Evolutionary conservation across 768 basidiomycete genomes (phyloP), one percentile per base, ranked within the genome.

Genomic region (Suillus americanus): DNA sequence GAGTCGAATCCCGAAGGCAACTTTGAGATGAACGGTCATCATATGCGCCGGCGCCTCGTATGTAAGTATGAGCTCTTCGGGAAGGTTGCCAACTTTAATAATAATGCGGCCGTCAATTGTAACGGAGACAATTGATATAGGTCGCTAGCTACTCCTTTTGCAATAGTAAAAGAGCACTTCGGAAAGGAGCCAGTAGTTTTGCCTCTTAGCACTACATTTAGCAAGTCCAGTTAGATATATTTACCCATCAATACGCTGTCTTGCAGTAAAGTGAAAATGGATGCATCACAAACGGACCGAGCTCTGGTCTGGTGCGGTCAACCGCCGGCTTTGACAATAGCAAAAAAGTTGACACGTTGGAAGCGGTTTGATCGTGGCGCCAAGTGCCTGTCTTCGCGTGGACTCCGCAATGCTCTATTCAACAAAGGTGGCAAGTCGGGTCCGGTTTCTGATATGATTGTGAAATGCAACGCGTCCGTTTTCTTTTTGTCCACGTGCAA

Each of bases 61-160:
- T 66, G 63, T 66, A 66, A 61, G 41, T 20, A 51, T 60, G 57
- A 40, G 28, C 51, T 20, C 65, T 50, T 66, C 45, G 38, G 62
- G 62, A 41, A 60, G 48, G 20, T 33, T 25, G 65, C 57, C 35
- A 64, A 40, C n/a, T 33, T 62, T 65, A 25, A 57, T 65, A 28
- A 60, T 64, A 28, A 60, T 64, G 12, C 38, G 30, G 40, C 61
- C 20, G 7, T n/a, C 35, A 55, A 38, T 20, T 20, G 33, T 14
- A 30, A 13, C 25, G 55, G 35, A 45, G 38, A 25, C 14, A 63
- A 23, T 46, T 38, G 40, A 35, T 65, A 51, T 59, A 41, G 55
- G 28, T 33, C 25, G 25, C 14, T 18, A 45, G 9, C 45, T 40
- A n/a, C 30, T 55, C 37, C 53, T 40, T 40, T 43, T 46, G 55